phyloP scores from a whole-genome alignment of 495 filamentous ascomycete species.

The Pyrenula massariospora region DNA sequence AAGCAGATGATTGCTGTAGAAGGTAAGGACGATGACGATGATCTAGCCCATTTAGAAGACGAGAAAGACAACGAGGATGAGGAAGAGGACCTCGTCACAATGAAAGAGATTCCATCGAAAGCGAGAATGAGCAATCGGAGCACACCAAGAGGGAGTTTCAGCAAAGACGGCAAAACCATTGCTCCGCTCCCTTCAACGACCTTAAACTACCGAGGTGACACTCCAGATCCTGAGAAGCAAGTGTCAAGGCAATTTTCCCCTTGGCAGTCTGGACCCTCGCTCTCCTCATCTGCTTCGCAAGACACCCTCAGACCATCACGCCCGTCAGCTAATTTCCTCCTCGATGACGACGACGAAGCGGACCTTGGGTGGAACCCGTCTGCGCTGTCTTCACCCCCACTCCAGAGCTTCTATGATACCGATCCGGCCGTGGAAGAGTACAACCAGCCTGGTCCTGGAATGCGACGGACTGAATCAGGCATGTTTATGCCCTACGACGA shows the following conservation, averaged over 20 bases:
- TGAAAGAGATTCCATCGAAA: conserved; percentile 51
- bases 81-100: conserved; percentile 73
- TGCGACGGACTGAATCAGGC: conserved; percentile 64
- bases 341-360: conserved; percentile 55
- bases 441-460: conserved; percentile 24
- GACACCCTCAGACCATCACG: conserved; percentile 65
- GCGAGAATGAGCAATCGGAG: conserved; percentile 31
- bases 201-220: conserved; percentile 76
- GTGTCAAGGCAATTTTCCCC: conserved; percentile 34
- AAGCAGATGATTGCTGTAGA: conserved; percentile 94
- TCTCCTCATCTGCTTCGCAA: conserved; percentile 61
- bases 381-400: not conserved
- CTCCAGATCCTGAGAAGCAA: conserved; percentile 52
- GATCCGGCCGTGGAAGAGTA: conserved; percentile 20
- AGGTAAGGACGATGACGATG: conserved; percentile 51
- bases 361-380: conserved; percentile 40
- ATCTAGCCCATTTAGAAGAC: conserved; percentile 22
- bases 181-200: conserved; percentile 87
- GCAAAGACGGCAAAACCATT: conserved; percentile 74
- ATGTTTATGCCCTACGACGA: conserved; percentile 82
- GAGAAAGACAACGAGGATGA: conserved; percentile 53
- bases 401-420: conserved; percentile 8
- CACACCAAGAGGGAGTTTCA: conserved; percentile 40
- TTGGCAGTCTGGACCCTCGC: conserved; percentile 27
- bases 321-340: conserved; percentile 57